A percentile compares a stretch with the other conserved stretches of the same genome.
These are phyloP conservation scores for Coemansia sp. DNA, from an alignment of 192 early-diverging fungal genomes.

Conservation along the genomic window DNA sequence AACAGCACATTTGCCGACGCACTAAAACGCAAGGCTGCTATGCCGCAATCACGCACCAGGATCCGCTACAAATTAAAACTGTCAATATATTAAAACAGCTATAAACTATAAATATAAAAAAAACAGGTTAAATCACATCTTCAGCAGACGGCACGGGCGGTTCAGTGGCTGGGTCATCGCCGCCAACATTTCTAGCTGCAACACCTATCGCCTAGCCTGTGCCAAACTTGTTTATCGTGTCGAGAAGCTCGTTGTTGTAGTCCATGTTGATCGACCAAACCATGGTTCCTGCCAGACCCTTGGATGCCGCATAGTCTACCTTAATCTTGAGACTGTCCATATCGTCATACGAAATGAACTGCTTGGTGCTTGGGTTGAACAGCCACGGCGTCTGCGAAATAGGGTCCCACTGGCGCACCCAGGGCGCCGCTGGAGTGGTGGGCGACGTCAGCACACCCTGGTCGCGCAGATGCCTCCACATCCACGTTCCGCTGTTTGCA, in stretches of 20 bases:
- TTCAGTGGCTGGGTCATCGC: neutral
- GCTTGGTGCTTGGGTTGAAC: conserved; percentile 57
- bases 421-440: conserved; percentile 54
- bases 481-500: conserved; percentile 60
- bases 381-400: conserved; percentile 66
- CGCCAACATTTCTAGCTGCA: neutral
- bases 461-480: conserved; percentile 59
- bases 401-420: conserved; percentile 62
- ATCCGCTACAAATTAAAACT: too few relatives aligned
- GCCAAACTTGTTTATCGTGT: conserved; percentile 12
- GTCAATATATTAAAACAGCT: too few relatives aligned
- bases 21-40: too few relatives aligned
- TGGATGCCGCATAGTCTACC: conserved; percentile 54
- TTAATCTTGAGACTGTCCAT: conserved; percentile 57
- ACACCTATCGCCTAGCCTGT: neutral
- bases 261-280: conserved; percentile 53
- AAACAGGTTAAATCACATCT: neutral
- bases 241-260: conserved; percentile 56
- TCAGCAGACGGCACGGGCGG: neutral
- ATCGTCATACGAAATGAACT: conserved; percentile 71
- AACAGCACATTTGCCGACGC: neutral
- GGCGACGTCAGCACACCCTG: conserved; percentile 52
- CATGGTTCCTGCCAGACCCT: conserved; percentile 62
- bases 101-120: too few relatives aligned
- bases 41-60: too few relatives aligned